phyloP scores from a whole-genome alignment of 306 rosid species.

The Herpetospermum pedunculosum region DNA sequence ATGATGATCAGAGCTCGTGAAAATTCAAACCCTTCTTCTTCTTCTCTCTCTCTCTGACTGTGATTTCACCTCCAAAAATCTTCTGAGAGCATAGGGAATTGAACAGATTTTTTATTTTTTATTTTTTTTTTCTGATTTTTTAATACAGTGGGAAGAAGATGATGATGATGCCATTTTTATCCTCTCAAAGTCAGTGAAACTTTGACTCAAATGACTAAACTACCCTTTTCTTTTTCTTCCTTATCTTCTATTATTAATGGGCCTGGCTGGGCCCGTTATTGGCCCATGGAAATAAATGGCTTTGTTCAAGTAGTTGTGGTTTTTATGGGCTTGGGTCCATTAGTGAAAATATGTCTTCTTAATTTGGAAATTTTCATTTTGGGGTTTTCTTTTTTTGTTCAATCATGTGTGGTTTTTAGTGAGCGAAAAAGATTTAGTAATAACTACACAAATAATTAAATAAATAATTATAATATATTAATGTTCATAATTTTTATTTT shows the following conservation, averaged over 20 bases:
- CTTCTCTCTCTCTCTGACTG: not conserved
- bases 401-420: too few species aligned
- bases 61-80: not conserved
- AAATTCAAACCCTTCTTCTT: not conserved
- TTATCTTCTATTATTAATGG: not conserved
- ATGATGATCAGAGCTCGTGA: constrained; percentile 2
- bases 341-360: not conserved
- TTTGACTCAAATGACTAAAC: not conserved
- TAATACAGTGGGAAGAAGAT: not conserved
- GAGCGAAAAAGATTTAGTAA: too few species aligned
- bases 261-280: not conserved
- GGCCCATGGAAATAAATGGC: not conserved
- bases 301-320: not conserved
- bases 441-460: too few species aligned
- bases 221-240: not conserved
- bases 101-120: not conserved
- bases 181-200: constrained; percentile 2
- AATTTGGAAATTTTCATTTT: too few species aligned
- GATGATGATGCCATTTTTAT: not conserved
- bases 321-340: not conserved
- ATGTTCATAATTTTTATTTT: too few species aligned
- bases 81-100: not conserved
- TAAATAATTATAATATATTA: too few species aligned
- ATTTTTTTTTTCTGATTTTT: not conserved
- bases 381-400: too few species aligned